Base-by-base conservation (phyloP, 768 basidiomycete species). In the Pisolithus albus region DNA sequence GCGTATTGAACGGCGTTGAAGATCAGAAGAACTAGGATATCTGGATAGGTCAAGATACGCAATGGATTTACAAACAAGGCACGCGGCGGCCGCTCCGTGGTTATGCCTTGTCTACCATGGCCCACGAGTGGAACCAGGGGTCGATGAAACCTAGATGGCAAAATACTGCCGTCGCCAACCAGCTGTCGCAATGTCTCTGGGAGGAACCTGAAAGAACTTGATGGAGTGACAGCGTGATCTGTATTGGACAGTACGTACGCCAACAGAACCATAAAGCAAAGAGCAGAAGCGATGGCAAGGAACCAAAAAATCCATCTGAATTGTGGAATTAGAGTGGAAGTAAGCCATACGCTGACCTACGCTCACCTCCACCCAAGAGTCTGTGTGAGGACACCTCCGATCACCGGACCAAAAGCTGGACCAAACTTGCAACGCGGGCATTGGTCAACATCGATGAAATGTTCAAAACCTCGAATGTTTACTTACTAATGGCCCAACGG, bases 251-350 rank as follows among this genome's bases (percentile, higher is more conserved):
- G 67, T 19, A 47, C 55, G 40, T 53, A 78, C 80, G 79, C 57
- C 5, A 82, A 58, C 50, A 83, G 69, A 38, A 74, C 63, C 7
- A 78, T 50, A 10, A 79, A 72, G 58, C 77, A 79, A 6, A 65
- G 52, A 7, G 71, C 72, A 8, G 77, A 66, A 2, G 73, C 59
- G 28, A 82, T 81, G 51, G 72, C 73, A 9, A 82, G 64, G 61
- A 83, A 82, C 81, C 81, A 83, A 58, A 83, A 83, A 5, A 83
- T 79, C 10, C 82, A 74, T 56, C 79, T 81, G 42, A 30, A 32
- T 32, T 34, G 34, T 15, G 11, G 34, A 34, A 34, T 10, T 34
- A 11, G 13, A 13, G 11, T 34, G 34, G 15, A 34, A 13, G 11
- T 15, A 5, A 13, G 34, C 5, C 13, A 34, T 13, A 15, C 34